Evolutionary conservation across 1,284 basidiomycete genomes (phyloP), one percentile per base, ranked within the genome.

Genomic region (Megacollybia platyphylla): DNA sequence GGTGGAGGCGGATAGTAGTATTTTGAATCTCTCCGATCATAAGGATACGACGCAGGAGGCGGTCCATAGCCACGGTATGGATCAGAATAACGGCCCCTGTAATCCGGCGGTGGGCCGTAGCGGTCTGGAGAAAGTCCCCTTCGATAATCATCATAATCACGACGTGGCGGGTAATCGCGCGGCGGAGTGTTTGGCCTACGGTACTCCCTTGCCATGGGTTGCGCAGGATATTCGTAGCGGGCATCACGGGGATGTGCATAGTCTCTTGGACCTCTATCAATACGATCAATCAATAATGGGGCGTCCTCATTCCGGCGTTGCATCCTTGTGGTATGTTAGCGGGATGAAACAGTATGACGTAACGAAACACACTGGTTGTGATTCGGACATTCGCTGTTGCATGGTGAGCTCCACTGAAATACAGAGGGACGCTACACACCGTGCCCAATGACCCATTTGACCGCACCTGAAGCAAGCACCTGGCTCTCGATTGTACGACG

Each of bases 391-490:
- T 88, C 86, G 55, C 85, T 87, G 50, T 31, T 48, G 8, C 38
- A 51, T 41, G n/a, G 44, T 42, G 29, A 50, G 43, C 34, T 41
- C 20, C 45, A 39, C 34, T 32, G 44, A n/a, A 40, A 17, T 18
- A 28, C 15, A 37, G 28, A n/a, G 36, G 44, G 28, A 31, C 46
- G 7, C 32, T 40, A 60, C 74, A 31, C 50, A 85, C 84, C 85
- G 80, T 29, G 87, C 86, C 85, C 87, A 89, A 58, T 89, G 86
- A 18, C 87, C 86, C 59, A 73, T 68, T 52, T 80, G 71, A 15
- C 83, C 86, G 46, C 87, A 89, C 51, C 76, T 86, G 63, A 88
- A 89, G 55, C 87, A 89, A 41, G 85, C 81, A 7, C 85, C 84
- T 24, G 86, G 83, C 45, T 87, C 87, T 18, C 79, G 77, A 18